Percentiles rank a stretch among this genome's conserved stretches.
Evolutionary conservation across 2,329 filamentous ascomycete genomes (phyloP).

Genomic region (Aspergillus ustus): DNA sequence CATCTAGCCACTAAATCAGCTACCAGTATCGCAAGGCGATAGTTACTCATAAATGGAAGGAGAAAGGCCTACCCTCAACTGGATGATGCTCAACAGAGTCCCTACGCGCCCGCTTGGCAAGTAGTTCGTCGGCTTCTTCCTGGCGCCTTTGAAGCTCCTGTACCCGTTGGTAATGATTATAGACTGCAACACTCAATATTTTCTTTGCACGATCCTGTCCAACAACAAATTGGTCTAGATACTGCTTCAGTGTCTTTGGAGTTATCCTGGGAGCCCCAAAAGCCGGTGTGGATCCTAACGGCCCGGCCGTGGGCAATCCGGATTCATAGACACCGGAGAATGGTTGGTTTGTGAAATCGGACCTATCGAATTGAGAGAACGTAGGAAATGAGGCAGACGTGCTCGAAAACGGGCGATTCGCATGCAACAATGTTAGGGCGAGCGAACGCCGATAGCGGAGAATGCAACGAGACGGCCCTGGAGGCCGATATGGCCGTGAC

Average conservation of each 20-base stretch:
- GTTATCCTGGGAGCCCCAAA: slow-evolving; percentile 64
- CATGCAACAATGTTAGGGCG: slow-evolving; percentile 10
- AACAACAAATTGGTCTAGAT: slow-evolving; percentile 94
- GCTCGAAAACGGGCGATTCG: slow-evolving; percentile 30
- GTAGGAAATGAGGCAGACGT: slow-evolving; percentile 44
- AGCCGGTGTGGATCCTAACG: slow-evolving; percentile 62
- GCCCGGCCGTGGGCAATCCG: slow-evolving; percentile 64
- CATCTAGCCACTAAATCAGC: slow-evolving; percentile 51
- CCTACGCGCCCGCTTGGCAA: slow-evolving; percentile 71
- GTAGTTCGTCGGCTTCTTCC: slow-evolving; percentile 75
- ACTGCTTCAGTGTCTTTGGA: slow-evolving; percentile 75
- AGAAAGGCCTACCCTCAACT: slow-evolving; percentile 68
- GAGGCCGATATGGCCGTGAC: slow-evolving; percentile 31
- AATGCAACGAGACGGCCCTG: slow-evolving; percentile 25
- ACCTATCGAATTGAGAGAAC: slow-evolving; percentile 59
- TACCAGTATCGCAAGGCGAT: neutral
- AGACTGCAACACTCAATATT: slow-evolving; percentile 87
- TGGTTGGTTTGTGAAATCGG: slow-evolving; percentile 66
- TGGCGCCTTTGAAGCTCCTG: slow-evolving; percentile 75
- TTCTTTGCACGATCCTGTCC: slow-evolving; percentile 93
- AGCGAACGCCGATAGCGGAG: slow-evolving; percentile 30
- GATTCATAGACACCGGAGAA: slow-evolving; percentile 68
- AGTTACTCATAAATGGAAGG: too few relatives aligned
- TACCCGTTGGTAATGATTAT: slow-evolving; percentile 93
- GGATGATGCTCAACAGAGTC: slow-evolving; percentile 73